phyloP scores from a whole-genome alignment of 2,329 filamentous ascomycete genomes.

The Pleoardoris graminearum region DNA sequence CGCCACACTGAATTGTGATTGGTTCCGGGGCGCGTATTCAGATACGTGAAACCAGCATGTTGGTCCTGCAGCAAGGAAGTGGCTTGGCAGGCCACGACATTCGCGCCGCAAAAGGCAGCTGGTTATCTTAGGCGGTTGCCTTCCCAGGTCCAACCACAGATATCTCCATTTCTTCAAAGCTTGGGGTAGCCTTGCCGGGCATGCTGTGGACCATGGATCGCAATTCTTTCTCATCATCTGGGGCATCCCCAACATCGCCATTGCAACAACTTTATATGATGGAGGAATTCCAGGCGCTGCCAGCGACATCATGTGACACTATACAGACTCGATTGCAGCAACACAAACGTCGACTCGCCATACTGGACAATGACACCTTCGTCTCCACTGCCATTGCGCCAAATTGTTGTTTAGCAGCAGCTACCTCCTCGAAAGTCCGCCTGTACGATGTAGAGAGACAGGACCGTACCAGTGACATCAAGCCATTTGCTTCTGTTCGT shows the following conservation, averaged over 20 bases:
- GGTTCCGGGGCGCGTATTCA: background rate
- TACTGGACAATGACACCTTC: conserved; percentile 8
- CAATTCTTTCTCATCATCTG: conserved; percentile 5
- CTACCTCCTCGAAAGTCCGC: conserved; percentile 18
- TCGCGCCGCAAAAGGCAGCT: background rate
- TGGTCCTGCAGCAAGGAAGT: background rate
- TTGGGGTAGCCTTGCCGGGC: background rate
- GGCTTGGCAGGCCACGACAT: background rate
- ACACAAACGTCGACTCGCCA: conserved; percentile 4
- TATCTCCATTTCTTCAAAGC: conserved; percentile 2
- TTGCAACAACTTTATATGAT: background rate
- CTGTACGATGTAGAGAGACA: conserved; percentile 17
- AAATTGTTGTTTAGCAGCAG: conserved; percentile 20
- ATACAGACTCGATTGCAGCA: conserved; percentile 14
- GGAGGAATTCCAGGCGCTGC: conserved; percentile 8
- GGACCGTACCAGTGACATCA: conserved; percentile 9
- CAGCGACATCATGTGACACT: conserved; percentile 11
- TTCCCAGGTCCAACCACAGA: background rate
- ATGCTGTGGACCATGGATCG: conserved; percentile 6
- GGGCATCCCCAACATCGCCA: conserved; percentile 1
- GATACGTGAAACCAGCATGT: background rate
- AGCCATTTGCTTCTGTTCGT: background rate
- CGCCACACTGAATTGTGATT: background rate
- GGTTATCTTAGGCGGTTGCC: background rate
- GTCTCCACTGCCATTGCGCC: conserved; percentile 22